Evolutionary conservation across 2,329 filamentous ascomycete genomes (phyloP).

Genomic region (Fusarium mangiferae): DNA sequence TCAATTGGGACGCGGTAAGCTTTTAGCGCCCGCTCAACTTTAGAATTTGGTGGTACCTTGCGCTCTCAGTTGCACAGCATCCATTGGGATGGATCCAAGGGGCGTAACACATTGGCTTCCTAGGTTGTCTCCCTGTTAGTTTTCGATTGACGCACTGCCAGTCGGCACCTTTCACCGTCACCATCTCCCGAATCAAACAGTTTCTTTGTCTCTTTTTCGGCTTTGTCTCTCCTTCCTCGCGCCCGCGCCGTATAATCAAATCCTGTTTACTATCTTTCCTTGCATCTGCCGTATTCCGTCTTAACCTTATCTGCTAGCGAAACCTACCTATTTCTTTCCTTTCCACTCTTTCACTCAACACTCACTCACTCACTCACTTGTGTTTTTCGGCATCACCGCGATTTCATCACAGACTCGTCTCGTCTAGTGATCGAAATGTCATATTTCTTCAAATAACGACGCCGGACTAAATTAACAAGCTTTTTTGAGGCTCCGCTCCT

Average conservation of each 20-base stretch:
- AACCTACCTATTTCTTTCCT: background rate
- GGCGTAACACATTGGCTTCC: background rate
- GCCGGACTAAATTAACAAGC: background rate
- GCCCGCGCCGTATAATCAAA: background rate
- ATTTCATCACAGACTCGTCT: background rate
- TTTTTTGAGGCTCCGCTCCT: conserved; percentile 11
- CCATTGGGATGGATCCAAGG: background rate
- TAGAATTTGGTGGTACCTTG: conserved; percentile 5
- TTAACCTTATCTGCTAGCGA: background rate
- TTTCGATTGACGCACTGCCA: conserved; percentile 15
- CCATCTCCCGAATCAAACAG: background rate
- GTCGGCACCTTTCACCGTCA: conserved; percentile 19
- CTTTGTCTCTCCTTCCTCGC: background rate
- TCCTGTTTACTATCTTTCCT: background rate
- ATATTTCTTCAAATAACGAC: conserved; percentile 25
- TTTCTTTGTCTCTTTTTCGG: background rate
- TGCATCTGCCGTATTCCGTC: background rate
- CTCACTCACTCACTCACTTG: background rate
- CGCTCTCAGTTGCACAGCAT: conserved; percentile 2
- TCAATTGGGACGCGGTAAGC: conserved; percentile 22
- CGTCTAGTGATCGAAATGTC: conserved; percentile 22
- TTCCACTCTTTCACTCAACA: background rate
- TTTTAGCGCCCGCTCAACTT: conserved; percentile 19
- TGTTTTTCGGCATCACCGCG: background rate
- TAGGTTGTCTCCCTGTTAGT: background rate